These are phyloP conservation scores for Myxozyma sirexii DNA, from an alignment of 805 yeast genomes.

Conservation along the genomic window DNA sequence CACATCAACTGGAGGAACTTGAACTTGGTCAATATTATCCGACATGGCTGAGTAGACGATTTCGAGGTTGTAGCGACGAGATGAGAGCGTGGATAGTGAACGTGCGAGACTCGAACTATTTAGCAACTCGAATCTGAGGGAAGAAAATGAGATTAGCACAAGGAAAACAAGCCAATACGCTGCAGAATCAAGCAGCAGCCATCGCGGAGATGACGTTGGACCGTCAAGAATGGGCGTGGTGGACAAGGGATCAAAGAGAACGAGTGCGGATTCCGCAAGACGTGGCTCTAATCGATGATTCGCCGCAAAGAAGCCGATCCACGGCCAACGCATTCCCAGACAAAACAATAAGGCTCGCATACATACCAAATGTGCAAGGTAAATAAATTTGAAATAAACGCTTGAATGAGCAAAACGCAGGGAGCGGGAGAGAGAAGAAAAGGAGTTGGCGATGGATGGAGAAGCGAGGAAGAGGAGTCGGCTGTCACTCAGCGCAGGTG, in stretches of 20 bases:
- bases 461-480: too few relatives aligned
- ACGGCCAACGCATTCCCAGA: too few relatives aligned
- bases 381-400: too few relatives aligned
- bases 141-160: neutral
- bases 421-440: too few relatives aligned
- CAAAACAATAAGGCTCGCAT: too few relatives aligned
- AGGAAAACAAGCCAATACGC: neutral
- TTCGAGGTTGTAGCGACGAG: neutral
- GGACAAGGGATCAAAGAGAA: neutral
- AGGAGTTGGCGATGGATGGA: too few relatives aligned
- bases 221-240: neutral
- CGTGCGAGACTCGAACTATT: neutral
- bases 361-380: too few relatives aligned
- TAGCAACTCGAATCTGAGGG: neutral
- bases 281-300: neutral
- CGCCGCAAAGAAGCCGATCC: too few relatives aligned
- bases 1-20: conserved; percentile 1
- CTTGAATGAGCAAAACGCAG: too few relatives aligned
- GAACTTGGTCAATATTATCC: conserved; percentile 1
- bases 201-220: neutral
- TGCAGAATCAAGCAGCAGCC: neutral
- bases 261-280: neutral
- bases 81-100: neutral
- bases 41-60: neutral
- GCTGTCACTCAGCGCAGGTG: too few relatives aligned